Evolutionary conservation across 192 early-diverging fungal species (phyloP), one percentile per base, ranked within the genome.

Genomic region (Rhizoclosmatium globosum): DNA sequence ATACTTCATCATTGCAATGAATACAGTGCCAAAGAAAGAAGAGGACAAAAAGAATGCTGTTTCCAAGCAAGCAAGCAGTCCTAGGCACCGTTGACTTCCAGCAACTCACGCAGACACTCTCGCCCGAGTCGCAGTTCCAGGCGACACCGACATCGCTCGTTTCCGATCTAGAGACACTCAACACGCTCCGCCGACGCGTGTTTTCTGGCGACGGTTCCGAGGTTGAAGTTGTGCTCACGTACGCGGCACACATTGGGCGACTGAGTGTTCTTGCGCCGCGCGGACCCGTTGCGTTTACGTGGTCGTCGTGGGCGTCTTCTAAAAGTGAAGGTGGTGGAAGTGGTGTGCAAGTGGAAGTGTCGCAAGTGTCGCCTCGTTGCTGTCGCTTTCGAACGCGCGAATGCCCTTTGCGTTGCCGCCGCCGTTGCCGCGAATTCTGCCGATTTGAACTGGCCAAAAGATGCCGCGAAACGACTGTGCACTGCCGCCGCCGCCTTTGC

Each of bases 231-330:
- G 62, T 31, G 31, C 31, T 31, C 9, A 64, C 43, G 66, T 47
- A 43, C 43, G 15, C 15, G 42, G 31, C 31, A 31, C 31, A 31
- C 31, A 31, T 31, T 31, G 31, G 31, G 31, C 31, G 31, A 31
- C 31, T 31, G 31, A 31, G 31, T 31, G 31, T 31, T 31, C 31
- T 31, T 31, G 31, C 31, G 31, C 31, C 31, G 15, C 19, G 39
- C 39, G 6, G 44, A 43, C 43, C 11, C 46, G 66, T 68, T 6
- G 13, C 66, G 19, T 68, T 68, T 21, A 68, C 66, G 66, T 68
- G 66, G 66, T 11, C 39, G 6, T 64, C 62, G 7, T 64, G 11
- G 62, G 23, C 62, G 6, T 53, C 50, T 53, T 53, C 50, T 13
- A 53, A 7, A 31, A 31, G 31, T 31, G 31, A 31, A 31, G 31